Evolutionary conservation across 2,329 filamentous ascomycete species (phyloP), one percentile per base, ranked within the genome.

Genomic region (Sporothrix inflata): DNA sequence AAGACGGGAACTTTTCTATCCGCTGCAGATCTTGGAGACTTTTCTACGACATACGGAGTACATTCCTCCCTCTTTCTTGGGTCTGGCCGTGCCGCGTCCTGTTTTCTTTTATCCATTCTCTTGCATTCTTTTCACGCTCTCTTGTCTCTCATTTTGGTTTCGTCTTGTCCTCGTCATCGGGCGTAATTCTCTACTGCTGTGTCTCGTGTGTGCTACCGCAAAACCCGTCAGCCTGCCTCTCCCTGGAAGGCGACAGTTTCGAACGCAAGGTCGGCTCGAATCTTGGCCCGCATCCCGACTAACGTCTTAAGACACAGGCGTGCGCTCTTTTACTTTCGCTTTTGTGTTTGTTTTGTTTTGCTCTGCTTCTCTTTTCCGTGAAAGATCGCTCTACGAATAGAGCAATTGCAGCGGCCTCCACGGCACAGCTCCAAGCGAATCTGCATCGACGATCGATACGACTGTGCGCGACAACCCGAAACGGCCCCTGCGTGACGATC

Each of bases 371-470:
- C 27, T 60, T 14, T 40, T 57, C 14, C 12, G 14, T 21, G 30
- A 16, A 1, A 45, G 30, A 21, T 6, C n/a, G n/a, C 53, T 34
- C 19, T 40, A 16, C 21, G 3, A 27, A 42, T 14, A 19, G 11
- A 60, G 5, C 55, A 40, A 24, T n/a, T 40, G 34, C 55, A 60
- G 6, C 55, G n/a, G 27, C 3, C 12, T 16, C 40, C 16, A 49
- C 53, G 34, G 2, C 57, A 42, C 42, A 40, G 27, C 19, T 49
- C 27, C 65, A 30, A 38, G 19, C 4, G 30, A 24, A 40, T 53
- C 65, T n/a, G 19, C 30, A 45, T 57, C 40, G 68, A 9, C 21
- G 38, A 69, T 69, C 67, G 38, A 69, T 68, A 47, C 67, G 38
- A 34, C 63, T 51, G 12, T 57, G 38, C 49, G 21, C 34, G 30